Base-by-base conservation (phyloP, 2,329 filamentous ascomycete genomes). In the Phaeosphaeria sp. region DNA sequence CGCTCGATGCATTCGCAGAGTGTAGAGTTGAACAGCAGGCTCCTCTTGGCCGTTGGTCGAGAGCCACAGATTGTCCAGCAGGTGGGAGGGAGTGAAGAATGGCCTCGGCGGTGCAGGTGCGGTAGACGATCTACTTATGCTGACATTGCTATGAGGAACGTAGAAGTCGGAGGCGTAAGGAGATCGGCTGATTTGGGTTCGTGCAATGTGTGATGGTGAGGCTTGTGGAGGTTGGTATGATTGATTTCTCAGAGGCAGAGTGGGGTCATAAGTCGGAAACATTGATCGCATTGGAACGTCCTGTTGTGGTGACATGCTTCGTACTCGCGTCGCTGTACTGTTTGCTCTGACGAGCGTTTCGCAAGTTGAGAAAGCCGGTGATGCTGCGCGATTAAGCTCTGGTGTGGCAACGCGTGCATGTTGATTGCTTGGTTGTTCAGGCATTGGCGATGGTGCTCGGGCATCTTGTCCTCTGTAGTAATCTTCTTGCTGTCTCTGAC, bases 181-280 rank as follows among this genome's bases (percentile, higher is more conserved):
- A 33, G 86, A 84, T 52, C 89, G 81, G 75, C 87, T 91, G 69
- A 91, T 89, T 56, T 88, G 84, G 17, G 84, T 83, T 36, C 83
- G 81, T 5, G 89, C 88, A 49, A 92, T 85, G 30, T 86, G 83
- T 1, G 85, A 84, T 13, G 89, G 88, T 58, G 85, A 87, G 53
- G 83, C 78, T 71, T 89, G 86, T 0, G 86, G 88, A 2, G 90
- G 89, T 49, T 84, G 89, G 77, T 93, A 93, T 47, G 86, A 78
- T 69, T 93, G 91, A 56, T 87, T 85, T 54, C 87, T 82, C 2
- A 92, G 82, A 5, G 89, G 82, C 22, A 91, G 72, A 1, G 83
- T 84, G 2, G 87, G 88, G 68, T 93, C 88, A 71, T 92, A 93
- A 27, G 85, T 83, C 7, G 91, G 91, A 67, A 93, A 93, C 67